Base-by-base conservation (phyloP, 1,284 basidiomycete species). In the Malassezia obtusa region DNA sequence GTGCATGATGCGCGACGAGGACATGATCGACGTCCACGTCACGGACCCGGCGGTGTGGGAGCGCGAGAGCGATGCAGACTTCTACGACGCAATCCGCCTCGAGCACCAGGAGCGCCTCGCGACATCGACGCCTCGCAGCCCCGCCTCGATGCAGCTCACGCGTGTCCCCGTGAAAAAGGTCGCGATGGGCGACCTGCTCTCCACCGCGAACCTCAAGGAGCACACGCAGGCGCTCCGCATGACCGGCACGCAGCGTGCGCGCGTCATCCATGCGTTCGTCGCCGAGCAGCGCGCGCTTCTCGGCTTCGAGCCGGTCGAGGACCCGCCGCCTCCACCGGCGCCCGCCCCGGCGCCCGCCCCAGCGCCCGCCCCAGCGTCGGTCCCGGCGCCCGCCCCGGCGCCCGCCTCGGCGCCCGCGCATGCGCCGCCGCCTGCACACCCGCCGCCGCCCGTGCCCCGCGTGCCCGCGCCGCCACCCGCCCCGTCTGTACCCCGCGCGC, bases 1-100 rank as follows among this genome's bases (percentile, higher is more conserved):
- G 77, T 98, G 92, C 75, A 88, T 94, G 67, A 98, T 98, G 92
- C 84, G 92, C 38, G 92, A 98, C 77, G 84, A 92, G 70, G 92
- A 98, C 73, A 89, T 98, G 86, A 89, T 86, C 31, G 92, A 95
- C 75, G 88, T 98, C 25, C 81, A 86, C 71, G 92, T 95, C 21
- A 81, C 84, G 2, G 83, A 84, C 26, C 82, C 84, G 4, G 88
- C 89, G 0, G 80, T 87, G 14, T 98, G 92, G 92, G 89, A 87
- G 0, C 80, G 94, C 32, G 84, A 85, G 64, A 90, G 87, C 71
- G 92, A 98, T 72, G 82, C 79, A 7, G 78, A 80, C 33, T 92
- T 83, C 60, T 81, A 87, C 40, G 89, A 96, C 41, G 78, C 92
- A 26, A 77, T 84, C 61, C 78, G 79, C 59, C 78, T 82, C 57